phyloP scores from a whole-genome alignment of 2,329 filamentous ascomycete genomes.

The Emericellopsis atlantica region DNA sequence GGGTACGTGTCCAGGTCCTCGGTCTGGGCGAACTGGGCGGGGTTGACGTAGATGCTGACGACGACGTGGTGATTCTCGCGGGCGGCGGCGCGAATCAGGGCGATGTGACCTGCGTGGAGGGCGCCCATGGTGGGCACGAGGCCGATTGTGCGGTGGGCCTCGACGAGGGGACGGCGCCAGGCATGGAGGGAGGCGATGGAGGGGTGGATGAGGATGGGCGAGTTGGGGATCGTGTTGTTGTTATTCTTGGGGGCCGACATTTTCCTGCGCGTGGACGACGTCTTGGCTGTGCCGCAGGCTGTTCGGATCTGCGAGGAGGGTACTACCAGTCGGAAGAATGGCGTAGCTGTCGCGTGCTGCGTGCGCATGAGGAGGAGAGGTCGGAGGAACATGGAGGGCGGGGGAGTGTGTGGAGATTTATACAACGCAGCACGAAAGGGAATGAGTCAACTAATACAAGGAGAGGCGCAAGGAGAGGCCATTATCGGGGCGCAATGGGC shows the following conservation, averaged over 20 bases:
- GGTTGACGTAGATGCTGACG: conserved; percentile 91
- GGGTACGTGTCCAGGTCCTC: conserved; percentile 89
- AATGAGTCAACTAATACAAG: conserved; percentile 5
- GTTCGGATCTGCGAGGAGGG: background rate
- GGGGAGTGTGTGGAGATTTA: background rate
- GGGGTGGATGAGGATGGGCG: conserved; percentile 60
- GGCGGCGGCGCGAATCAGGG: conserved; percentile 73
- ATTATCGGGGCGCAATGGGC: conserved; percentile 18
- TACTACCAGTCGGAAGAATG: background rate
- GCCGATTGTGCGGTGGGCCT: conserved; percentile 61
- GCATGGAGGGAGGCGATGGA: conserved; percentile 58
- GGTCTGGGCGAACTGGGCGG: conserved; percentile 81
- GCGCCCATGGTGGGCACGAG: conserved; percentile 97
- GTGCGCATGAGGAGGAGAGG: too few species aligned
- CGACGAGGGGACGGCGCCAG: conserved; percentile 53
- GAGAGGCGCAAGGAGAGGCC: conserved; percentile 9
- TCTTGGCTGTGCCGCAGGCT: too few species aligned
- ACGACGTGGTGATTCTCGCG: conserved; percentile 76
- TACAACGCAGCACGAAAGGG: background rate
- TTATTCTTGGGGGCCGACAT: conserved; percentile 3
- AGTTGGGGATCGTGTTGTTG: conserved; percentile 37
- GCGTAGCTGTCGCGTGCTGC: background rate
- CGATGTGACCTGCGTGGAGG: conserved; percentile 82
- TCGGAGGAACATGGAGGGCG: too few species aligned
- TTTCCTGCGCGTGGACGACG: background rate